phyloP scores from a whole-genome alignment of 495 filamentous ascomycete species.

The Bathelium albidoporum region DNA sequence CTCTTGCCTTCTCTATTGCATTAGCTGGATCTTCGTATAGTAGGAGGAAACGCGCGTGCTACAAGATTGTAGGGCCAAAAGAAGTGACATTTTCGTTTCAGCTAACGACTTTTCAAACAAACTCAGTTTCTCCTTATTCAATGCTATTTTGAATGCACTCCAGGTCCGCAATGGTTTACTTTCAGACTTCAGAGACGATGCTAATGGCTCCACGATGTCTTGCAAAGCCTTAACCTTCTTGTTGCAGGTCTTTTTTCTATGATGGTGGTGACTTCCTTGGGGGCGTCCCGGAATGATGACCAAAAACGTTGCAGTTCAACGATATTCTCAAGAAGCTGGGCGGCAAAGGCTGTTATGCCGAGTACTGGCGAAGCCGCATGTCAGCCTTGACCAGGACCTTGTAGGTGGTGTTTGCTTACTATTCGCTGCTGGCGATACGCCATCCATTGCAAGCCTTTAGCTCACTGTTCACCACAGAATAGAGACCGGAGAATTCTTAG shows the following conservation, averaged over 20 bases:
- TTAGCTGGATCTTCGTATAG: not conserved
- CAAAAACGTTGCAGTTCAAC: constrained; percentile 1
- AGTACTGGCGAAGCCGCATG: constrained; percentile 2
- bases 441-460: constrained; percentile 3
- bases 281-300: constrained; percentile 5
- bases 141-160: constrained; percentile 4
- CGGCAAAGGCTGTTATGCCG: constrained; percentile 5
- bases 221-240: constrained; percentile 2
- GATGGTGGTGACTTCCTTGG: constrained; percentile 2
- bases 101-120: constrained; percentile 2
- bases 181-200: constrained; percentile 3
- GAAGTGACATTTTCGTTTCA: not conserved
- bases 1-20: not conserved
- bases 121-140: constrained; percentile 3
- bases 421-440: constrained; percentile 2
- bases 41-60: not conserved
- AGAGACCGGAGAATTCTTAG: not conserved
- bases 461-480: not conserved
- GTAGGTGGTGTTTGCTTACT: not conserved
- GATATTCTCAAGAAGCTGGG: not conserved
- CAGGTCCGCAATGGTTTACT: not conserved
- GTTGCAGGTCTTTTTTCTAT: constrained; percentile 1
- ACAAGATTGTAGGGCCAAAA: constrained; percentile 1
- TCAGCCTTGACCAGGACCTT: constrained; percentile 4
- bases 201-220: constrained; percentile 2